Conservation (phyloP, 257 asterid species). For the Striga asiatica region DNA sequence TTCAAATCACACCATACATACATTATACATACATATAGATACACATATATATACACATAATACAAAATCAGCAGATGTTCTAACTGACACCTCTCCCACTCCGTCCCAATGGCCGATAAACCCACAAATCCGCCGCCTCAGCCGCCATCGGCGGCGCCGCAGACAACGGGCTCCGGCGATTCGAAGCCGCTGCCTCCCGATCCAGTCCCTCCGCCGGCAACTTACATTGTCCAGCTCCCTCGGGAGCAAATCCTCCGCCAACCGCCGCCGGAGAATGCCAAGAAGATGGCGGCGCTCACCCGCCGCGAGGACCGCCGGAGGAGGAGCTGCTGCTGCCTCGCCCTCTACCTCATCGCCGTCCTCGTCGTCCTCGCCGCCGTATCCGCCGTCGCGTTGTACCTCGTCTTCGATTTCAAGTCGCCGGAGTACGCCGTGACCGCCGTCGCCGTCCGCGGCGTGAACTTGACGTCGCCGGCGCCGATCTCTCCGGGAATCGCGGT, state of each 20-base stretch:
- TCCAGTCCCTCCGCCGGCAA: constrained; percentile 15
- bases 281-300: constrained; percentile 17
- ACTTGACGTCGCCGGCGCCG: constrained; percentile 28
- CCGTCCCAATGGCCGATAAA: constrained; percentile 8
- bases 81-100: background rate
- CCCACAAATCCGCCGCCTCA: constrained; percentile 12
- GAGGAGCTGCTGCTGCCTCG: constrained; percentile 25
- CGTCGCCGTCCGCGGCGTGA: constrained; percentile 25
- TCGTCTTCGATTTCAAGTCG: constrained; percentile 37
- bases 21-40: background rate
- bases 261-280: constrained; percentile 25
- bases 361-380: constrained; percentile 26
- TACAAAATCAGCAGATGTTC: no score
- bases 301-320: constrained; percentile 24
- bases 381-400: constrained; percentile 38
- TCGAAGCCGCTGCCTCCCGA: constrained; percentile 5
- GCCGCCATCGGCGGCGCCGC: constrained; percentile 9
- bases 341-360: constrained; percentile 21
- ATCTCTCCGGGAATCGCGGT: constrained; percentile 34
- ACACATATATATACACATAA: background rate
- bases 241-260: constrained; percentile 27
- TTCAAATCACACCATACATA: no score
- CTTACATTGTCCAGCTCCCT: constrained; percentile 28
- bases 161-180: background rate
- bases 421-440: constrained; percentile 26